phyloP scores from a whole-genome alignment of 2,329 filamentous ascomycete species.

The Talaromyces verruculosus region DNA sequence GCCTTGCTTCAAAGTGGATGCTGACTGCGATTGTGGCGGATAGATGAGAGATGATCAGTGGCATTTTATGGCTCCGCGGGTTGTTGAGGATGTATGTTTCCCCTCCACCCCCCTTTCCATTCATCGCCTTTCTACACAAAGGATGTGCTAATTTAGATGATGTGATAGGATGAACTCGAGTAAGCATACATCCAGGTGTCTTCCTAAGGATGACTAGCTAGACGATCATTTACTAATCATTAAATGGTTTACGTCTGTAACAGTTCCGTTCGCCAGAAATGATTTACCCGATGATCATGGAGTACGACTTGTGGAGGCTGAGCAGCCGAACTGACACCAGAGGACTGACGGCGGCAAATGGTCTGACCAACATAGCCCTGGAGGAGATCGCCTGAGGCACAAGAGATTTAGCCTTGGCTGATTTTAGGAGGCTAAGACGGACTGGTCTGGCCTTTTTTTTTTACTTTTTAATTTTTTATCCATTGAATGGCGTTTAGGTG shows the following conservation, averaged over 20 bases:
- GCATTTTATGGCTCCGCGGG: slow-evolving; percentile 24
- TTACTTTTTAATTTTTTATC: not conserved
- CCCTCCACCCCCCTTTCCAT: not conserved
- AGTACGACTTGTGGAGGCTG: slow-evolving; percentile 7
- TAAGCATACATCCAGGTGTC: not conserved
- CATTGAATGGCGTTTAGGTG: not conserved
- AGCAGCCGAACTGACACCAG: not conserved
- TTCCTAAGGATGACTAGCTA: not conserved
- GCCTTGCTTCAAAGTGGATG: slow-evolving; percentile 1
- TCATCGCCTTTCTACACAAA: no score
- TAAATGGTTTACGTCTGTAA: not conserved
- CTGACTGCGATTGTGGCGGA: not conserved
- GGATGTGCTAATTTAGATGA: no score
- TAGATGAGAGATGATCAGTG: slow-evolving; percentile 19
- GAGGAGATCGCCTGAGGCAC: not conserved
- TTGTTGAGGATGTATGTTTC: slow-evolving; percentile 14
- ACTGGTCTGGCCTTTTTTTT: slow-evolving; percentile 4
- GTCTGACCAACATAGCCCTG: slow-evolving; percentile 2
- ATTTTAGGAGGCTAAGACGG: slow-evolving; percentile 8
- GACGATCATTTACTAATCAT: not conserved
- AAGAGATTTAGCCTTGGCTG: slow-evolving; percentile 7
- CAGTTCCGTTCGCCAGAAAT: slow-evolving; percentile 1
- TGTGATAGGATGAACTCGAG: slow-evolving; percentile 16
- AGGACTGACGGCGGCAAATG: not conserved
- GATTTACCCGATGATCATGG: not conserved